phyloP scores from a whole-genome alignment of 306 rosid genomes.

The Cucurbita moschata region DNA sequence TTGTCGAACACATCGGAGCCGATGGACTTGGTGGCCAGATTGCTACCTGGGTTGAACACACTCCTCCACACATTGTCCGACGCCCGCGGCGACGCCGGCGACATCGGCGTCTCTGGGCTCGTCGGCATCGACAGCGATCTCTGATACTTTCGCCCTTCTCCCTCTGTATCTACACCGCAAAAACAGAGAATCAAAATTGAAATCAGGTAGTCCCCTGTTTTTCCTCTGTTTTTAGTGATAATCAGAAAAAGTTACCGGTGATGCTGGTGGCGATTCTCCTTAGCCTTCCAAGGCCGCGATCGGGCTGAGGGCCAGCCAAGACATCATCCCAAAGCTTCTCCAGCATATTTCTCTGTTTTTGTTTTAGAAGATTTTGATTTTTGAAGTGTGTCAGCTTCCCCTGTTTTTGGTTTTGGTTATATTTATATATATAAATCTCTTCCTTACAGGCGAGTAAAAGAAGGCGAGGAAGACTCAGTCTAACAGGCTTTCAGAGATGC shows the following conservation, averaged over 20 bases:
- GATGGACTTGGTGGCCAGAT: slow-evolving; percentile 45
- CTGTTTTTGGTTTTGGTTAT: neutral
- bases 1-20: slow-evolving; percentile 66
- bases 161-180: slow-evolving; percentile 2
- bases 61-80: slow-evolving; percentile 95
- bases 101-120: slow-evolving; percentile 37
- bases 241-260: slow-evolving; percentile 14
- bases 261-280: slow-evolving; percentile 33
- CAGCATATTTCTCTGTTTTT: slow-evolving; percentile 42
- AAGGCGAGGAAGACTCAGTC: slow-evolving; percentile 16
- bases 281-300: slow-evolving; percentile 65
- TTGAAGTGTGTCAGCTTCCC: neutral
- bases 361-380: neutral
- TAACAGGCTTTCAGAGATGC: slow-evolving; percentile 12
- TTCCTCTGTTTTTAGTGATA: neutral
- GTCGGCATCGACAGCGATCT: slow-evolving; percentile 33
- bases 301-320: slow-evolving; percentile 77
- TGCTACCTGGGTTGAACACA: slow-evolving; percentile 90
- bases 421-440: neutral
- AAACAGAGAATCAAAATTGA: neutral
- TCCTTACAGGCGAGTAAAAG: neutral
- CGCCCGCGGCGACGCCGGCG: slow-evolving; percentile 40
- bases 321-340: slow-evolving; percentile 86
- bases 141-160: slow-evolving; percentile 31
- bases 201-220: neutral